Conservation (phyloP, 1,139 yeast genomes). For the Suhomyces terraborum region DNA sequence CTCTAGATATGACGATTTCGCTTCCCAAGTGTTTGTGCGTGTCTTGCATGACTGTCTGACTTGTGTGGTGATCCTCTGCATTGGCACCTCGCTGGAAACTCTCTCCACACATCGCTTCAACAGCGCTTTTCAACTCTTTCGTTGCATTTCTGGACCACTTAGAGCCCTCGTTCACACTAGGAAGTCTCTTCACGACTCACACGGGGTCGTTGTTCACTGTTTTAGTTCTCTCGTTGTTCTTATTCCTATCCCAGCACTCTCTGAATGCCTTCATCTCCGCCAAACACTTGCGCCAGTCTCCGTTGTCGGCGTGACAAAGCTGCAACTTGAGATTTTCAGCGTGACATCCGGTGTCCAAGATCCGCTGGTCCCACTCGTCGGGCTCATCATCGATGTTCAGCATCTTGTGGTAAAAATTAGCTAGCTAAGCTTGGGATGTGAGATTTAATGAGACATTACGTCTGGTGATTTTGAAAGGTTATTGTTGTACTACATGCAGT, state of each 20-base stretch:
- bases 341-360: conserved; percentile 72
- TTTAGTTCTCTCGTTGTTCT: conserved; percentile 56
- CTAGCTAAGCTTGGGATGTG: too few relatives aligned
- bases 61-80: too few relatives aligned
- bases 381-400: conserved; percentile 51
- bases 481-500: too few relatives aligned
- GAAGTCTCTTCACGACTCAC: background rate
- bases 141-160: background rate
- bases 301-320: conserved; percentile 76
- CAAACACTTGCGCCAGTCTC: conserved; percentile 76
- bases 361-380: conserved; percentile 75
- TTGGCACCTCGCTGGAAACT: too few relatives aligned
- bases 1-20: too few relatives aligned
- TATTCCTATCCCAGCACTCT: conserved; percentile 64
- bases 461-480: too few relatives aligned
- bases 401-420: background rate
- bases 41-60: too few relatives aligned
- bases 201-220: conserved; percentile 42
- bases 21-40: too few relatives aligned
- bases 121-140: too few relatives aligned
- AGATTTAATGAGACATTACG: too few relatives aligned
- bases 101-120: too few relatives aligned
- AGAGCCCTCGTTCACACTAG: background rate
- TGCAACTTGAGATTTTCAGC: conserved; percentile 67
- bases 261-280: conserved; percentile 68